Conservation (phyloP, 805 yeast genomes). For the Torulaspora microellipsoides region DNA sequence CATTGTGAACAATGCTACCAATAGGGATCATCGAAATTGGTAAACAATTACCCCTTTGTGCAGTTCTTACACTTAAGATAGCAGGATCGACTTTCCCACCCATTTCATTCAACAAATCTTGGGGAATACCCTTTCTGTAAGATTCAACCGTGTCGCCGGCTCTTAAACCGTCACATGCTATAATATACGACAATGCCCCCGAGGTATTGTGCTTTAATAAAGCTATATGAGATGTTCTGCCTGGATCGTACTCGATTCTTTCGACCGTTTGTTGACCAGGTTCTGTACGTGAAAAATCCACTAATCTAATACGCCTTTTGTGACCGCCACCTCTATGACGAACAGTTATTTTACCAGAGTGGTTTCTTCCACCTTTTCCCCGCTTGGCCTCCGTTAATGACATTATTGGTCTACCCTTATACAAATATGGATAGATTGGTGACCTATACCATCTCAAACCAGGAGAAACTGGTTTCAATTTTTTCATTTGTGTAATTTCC, state of each 20-base stretch:
- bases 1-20: slow-evolving; percentile 83
- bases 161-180: slow-evolving; percentile 90
- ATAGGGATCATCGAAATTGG: slow-evolving; percentile 92
- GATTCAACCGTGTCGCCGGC: slow-evolving; percentile 89
- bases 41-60: slow-evolving; percentile 90
- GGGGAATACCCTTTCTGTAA: slow-evolving; percentile 83
- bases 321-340: slow-evolving; percentile 98
- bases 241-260: slow-evolving; percentile 94
- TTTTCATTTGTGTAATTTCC: slow-evolving; percentile 66
- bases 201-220: slow-evolving; percentile 61
- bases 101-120: slow-evolving; percentile 70
- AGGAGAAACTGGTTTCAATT: slow-evolving; percentile 77
- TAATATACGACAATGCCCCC: slow-evolving; percentile 65
- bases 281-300: slow-evolving; percentile 66
- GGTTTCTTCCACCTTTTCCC: slow-evolving; percentile 82
- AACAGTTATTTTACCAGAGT: slow-evolving; percentile 81
- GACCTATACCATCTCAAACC: slow-evolving; percentile 83
- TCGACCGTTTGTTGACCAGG: slow-evolving; percentile 75
- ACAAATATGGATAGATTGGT: slow-evolving; percentile 82
- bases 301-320: slow-evolving; percentile 76
- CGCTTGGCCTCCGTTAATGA: slow-evolving; percentile 70
- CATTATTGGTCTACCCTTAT: slow-evolving; percentile 77
- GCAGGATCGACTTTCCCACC: slow-evolving; percentile 93
- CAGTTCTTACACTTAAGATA: slow-evolving; percentile 75
- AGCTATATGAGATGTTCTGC: slow-evolving; percentile 91